Base-by-base conservation (phyloP, 176 grass and related monocot genomes). In the Paspalum vaginatum region DNA sequence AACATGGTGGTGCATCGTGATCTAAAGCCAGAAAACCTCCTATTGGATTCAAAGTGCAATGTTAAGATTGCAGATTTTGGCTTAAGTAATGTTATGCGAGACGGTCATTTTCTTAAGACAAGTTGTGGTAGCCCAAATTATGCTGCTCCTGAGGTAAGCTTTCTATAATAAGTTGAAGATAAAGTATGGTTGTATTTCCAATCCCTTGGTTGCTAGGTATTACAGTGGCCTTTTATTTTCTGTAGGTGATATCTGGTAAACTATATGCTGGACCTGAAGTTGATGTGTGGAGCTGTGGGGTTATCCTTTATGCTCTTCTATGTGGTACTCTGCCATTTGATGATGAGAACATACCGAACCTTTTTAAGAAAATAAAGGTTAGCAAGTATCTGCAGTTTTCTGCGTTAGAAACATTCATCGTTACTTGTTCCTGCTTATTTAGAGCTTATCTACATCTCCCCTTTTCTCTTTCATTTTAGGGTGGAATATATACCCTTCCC, bases 341-440 rank as follows among this genome's bases (percentile, higher is more conserved):
- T 79, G 91, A 89, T 44, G 91, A 93, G 81, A 93, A 93, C 60
- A 89, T 93, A n/a, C 91, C 91, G 0, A 93, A 93, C 57, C 84
- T 93, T 59, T 93, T 89, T 84, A 93, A 89, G 84, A 93, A 93
- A 87, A 93, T 93, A 81, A 93, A 93, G 87, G 91, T 86, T 70
- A 87, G 84, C 18, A 81, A 68, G 17, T 51, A 41, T 82, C 7
- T 78, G 49, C 9, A 47, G 7, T 49, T 15, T 44, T 39, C 53
- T 44, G 22, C 27, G 39, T 81, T 62, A 37, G 21, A 62, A 39
- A 12, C 10, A 21, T 46, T 6, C 43, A 78, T 57, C 13, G 4
- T 49, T 70, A 32, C 37, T 58, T 85, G 20, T 43, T 81, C 20
- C 4, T 81, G 49, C 32, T 76, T 25, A 85, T 77, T 12, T 69